These are phyloP conservation scores for Rhizopus delemar DNA, from an alignment of 371 early-diverging fungal species.

Conservation along the genomic window DNA sequence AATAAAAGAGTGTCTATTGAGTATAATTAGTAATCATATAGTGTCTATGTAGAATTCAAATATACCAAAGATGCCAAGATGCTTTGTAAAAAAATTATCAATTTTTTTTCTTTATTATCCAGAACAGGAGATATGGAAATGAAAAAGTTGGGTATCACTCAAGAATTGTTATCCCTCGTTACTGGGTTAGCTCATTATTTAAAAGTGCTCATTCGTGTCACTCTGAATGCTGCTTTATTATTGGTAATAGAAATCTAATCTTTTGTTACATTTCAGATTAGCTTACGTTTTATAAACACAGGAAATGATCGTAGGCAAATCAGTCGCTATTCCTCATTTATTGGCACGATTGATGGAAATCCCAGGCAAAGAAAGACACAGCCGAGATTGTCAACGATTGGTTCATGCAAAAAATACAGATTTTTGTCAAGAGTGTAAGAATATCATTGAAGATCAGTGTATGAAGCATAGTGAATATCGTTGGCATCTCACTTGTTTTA, in stretches of 20 bases:
- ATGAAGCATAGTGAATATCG: conserved; percentile 63
- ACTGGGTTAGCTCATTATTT: conserved; percentile 91
- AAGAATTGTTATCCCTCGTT: conserved; percentile 87
- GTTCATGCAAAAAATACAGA: conserved; percentile 68
- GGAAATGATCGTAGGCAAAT: conserved; percentile 37
- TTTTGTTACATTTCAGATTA: too few species aligned
- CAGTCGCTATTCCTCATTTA: conserved; percentile 57
- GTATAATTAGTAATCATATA: background rate
- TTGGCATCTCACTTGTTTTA: conserved; percentile 85
- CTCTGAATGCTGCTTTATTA: conserved; percentile 83
- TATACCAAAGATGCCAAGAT: conserved; percentile 83
- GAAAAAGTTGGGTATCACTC: conserved; percentile 74
- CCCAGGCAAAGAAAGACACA: conserved; percentile 50
- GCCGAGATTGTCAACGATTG: conserved; percentile 48
- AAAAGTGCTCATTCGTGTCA: conserved; percentile 86
- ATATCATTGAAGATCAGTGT: conserved; percentile 88
- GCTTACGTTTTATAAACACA: conserved; percentile 4
- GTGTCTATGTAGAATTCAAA: conserved; percentile 57
- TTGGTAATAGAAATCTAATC: conserved; percentile 40
- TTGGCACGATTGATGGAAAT: conserved; percentile 67
- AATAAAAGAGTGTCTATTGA: background rate
- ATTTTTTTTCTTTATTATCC: conserved; percentile 89
- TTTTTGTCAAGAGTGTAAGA: conserved; percentile 74
- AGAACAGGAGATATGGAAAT: conserved; percentile 72
- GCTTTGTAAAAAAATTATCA: conserved; percentile 76